phyloP scores from a whole-genome alignment of 2,329 filamentous ascomycete species.

The Penicillium palitans region DNA sequence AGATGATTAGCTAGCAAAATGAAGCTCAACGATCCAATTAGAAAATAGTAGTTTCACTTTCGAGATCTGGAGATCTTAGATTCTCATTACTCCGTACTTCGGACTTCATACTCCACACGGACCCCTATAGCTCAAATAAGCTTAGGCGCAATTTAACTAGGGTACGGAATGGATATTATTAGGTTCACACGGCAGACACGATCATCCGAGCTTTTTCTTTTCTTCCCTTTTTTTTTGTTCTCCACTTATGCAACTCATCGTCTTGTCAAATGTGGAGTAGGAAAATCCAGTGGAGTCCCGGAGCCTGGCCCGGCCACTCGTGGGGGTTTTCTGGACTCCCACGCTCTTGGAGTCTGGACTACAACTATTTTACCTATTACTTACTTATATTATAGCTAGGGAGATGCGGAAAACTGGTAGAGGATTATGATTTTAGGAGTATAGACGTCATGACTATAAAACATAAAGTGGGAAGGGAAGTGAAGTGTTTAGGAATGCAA shows the following conservation, averaged over 20 bases:
- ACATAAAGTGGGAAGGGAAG: not conserved
- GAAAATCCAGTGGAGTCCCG: constrained; percentile 1
- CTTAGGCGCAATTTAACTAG: not conserved
- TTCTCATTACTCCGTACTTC: not conserved
- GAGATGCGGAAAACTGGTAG: not conserved
- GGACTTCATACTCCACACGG: not conserved
- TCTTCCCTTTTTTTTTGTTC: not conserved
- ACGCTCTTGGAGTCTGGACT: not conserved
- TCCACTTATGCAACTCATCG: constrained; percentile 9
- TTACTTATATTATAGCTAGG: not conserved
- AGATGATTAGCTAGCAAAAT: not conserved
- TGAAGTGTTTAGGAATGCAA: too few relatives aligned
- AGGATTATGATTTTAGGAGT: not conserved
- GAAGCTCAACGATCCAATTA: not conserved
- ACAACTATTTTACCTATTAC: not conserved
- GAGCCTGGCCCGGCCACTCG: constrained; percentile 9
- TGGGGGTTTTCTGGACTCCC: not conserved
- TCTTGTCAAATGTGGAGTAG: not conserved
- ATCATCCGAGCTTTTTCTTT: constrained; percentile 4
- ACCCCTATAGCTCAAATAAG: not conserved
- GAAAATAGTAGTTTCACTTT: not conserved
- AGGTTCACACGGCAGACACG: not conserved
- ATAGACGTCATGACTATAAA: not conserved
- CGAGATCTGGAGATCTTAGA: not conserved
- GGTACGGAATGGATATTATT: not conserved